phyloP scores from a whole-genome alignment of 768 basidiomycete species.

The Suillus paluster region DNA sequence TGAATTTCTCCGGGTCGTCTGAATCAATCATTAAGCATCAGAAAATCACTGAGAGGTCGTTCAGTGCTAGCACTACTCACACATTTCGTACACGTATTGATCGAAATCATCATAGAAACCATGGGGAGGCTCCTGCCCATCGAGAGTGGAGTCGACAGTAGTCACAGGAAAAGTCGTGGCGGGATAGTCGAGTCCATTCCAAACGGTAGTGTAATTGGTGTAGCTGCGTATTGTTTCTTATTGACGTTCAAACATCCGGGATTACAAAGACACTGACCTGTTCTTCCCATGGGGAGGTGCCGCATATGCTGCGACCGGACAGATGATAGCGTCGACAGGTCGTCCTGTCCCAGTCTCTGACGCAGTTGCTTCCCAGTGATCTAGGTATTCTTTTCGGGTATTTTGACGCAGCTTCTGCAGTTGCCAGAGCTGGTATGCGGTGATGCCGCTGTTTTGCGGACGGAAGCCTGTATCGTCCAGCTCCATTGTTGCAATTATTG shows the following conservation, averaged over 20 bases:
- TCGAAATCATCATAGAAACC: conserved; percentile 49
- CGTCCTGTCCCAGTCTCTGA: conserved; percentile 48
- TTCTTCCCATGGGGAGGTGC: conserved; percentile 51
- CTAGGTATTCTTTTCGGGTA: conserved; percentile 47
- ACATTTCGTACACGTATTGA: conserved; percentile 47
- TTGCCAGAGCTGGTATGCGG: conserved; percentile 66
- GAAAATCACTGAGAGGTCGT: no score
- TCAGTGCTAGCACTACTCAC: conserved; percentile 35
- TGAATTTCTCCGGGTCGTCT: conserved; percentile 56
- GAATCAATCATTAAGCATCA: conserved; percentile 7
- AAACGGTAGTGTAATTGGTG: conserved; percentile 50
- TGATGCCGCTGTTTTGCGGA: conserved; percentile 21
- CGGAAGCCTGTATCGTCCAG: conserved; percentile 15
- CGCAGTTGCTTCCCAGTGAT: conserved; percentile 52
- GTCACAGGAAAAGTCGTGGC: conserved; percentile 52
- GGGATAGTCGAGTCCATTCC: conserved; percentile 53
- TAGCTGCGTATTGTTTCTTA: conserved; percentile 20
- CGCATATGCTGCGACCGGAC: conserved; percentile 46
- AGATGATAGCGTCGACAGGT: conserved; percentile 57
- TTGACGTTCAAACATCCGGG: not conserved
- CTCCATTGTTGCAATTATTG: conserved; percentile 51
- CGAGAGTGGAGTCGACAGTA: conserved; percentile 45
- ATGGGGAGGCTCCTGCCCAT: conserved; percentile 38
- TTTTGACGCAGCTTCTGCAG: conserved; percentile 43
- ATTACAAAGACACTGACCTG: conserved; percentile 33